phyloP scores from a whole-genome alignment of 1,284 basidiomycete species.

The Lignosus rhinocerotis region DNA sequence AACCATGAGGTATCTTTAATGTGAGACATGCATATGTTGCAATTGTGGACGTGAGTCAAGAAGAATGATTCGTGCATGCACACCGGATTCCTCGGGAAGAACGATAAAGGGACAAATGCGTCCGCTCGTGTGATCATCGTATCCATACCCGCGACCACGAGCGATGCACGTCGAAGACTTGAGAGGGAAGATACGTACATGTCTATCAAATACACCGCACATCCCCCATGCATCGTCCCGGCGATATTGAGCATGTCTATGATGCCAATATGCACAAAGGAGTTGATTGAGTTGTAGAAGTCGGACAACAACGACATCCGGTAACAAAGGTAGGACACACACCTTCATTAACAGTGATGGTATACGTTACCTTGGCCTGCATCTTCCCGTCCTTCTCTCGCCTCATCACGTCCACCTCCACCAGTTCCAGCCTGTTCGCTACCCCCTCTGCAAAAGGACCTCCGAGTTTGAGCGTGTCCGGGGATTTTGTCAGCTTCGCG shows the following conservation, averaged over 20 bases:
- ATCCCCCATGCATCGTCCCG: slow-evolving; percentile 69
- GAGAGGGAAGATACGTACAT: slow-evolving; percentile 42
- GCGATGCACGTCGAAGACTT: not conserved
- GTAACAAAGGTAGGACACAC: not conserved
- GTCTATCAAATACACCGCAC: slow-evolving; percentile 66
- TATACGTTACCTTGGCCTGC: slow-evolving; percentile 2
- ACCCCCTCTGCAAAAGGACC: not conserved
- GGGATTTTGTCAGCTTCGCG: not conserved
- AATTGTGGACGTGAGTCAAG: too few relatives aligned
- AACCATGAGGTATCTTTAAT: too few relatives aligned
- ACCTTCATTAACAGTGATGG: slow-evolving; percentile 8
- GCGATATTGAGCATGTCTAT: slow-evolving; percentile 68
- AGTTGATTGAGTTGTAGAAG: too few relatives aligned
- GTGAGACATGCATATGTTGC: too few relatives aligned
- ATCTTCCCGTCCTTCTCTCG: slow-evolving; percentile 10
- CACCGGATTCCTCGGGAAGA: too few relatives aligned
- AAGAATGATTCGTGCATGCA: too few relatives aligned
- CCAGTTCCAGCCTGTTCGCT: not conserved
- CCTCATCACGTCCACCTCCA: slow-evolving; percentile 5
- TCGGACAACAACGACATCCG: not conserved
- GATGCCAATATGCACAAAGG: not conserved
- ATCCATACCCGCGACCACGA: not conserved
- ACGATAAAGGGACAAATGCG: too few relatives aligned
- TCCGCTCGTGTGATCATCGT: too few relatives aligned
- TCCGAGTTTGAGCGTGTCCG: not conserved